phyloP scores from a whole-genome alignment of 2,329 filamentous ascomycete genomes.

The Dendryphion nanum region DNA sequence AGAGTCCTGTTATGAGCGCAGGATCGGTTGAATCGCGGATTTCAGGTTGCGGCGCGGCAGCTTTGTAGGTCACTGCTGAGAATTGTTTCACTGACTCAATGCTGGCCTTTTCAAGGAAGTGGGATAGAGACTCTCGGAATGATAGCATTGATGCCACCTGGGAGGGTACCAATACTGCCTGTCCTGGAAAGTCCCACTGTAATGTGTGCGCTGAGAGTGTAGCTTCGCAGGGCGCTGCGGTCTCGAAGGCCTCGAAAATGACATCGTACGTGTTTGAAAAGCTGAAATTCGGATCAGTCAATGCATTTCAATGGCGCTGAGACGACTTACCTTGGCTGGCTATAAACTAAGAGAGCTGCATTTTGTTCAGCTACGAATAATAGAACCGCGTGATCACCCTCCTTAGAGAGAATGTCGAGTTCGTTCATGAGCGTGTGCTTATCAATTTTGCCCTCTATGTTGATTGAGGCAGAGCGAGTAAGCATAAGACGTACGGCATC shows the following conservation, averaged over 20 bases:
- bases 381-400: slow-evolving; percentile 35
- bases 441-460: slow-evolving; percentile 21
- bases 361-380: slow-evolving; percentile 52
- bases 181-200: slow-evolving; percentile 60
- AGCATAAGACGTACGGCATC: slow-evolving; percentile 15
- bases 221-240: slow-evolving; percentile 52
- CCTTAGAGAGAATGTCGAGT: slow-evolving; percentile 14
- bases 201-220: slow-evolving; percentile 56
- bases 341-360: slow-evolving; percentile 46
- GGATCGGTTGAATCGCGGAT: slow-evolving; percentile 59
- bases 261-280: slow-evolving; percentile 14
- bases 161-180: slow-evolving; percentile 48
- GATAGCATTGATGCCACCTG: slow-evolving; percentile 34
- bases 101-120: slow-evolving; percentile 58
- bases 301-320: not conserved
- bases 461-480: slow-evolving; percentile 15
- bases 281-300: not conserved
- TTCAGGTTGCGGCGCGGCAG: slow-evolving; percentile 50
- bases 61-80: slow-evolving; percentile 53
- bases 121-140: slow-evolving; percentile 51
- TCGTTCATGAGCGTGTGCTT: slow-evolving; percentile 19
- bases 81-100: slow-evolving; percentile 55
- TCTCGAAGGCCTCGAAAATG: slow-evolving; percentile 62
- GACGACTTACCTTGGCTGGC: slow-evolving; percentile 28
- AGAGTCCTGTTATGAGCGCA: slow-evolving; percentile 56